Evolutionary conservation across 228 moss, liverwort and hornwort genomes (phyloP).

Genomic region (Sphagnum fallax): DNA sequence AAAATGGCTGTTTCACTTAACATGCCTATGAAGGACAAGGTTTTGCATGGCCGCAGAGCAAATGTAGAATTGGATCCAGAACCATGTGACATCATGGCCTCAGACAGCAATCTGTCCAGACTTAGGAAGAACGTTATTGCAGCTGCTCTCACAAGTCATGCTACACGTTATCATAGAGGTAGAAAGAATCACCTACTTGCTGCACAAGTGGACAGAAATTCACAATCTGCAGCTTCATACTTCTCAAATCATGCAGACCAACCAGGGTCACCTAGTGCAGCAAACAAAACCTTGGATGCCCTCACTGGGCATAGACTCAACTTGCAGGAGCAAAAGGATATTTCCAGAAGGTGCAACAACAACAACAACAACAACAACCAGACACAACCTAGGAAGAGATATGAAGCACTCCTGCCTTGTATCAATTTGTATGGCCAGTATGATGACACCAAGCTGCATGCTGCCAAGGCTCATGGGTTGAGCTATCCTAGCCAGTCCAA

Average conservation of each 20-base stretch:
- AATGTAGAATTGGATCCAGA: conserved; percentile 16
- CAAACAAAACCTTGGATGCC: conserved; percentile 4
- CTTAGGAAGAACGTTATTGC: neutral
- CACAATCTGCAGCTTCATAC: neutral
- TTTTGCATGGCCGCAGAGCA: conserved; percentile 59
- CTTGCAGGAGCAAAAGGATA: conserved; percentile 21
- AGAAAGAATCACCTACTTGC: conserved; percentile 40
- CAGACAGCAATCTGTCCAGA: conserved; percentile 16
- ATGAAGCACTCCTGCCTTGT: conserved; percentile 5
- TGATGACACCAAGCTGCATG: conserved; percentile 11
- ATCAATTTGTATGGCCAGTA: conserved; percentile 6
- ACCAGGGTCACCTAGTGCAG: conserved; percentile 14
- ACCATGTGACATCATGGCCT: conserved; percentile 5
- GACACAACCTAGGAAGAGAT: conserved; percentile 1
- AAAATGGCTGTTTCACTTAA: no score
- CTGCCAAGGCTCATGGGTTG: conserved; percentile 24
- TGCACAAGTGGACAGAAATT: conserved; percentile 22
- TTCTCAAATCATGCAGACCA: conserved; percentile 7
- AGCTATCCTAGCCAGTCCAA: conserved; percentile 28
- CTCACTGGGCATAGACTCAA: conserved; percentile 19
- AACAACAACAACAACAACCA: conserved; percentile 5
- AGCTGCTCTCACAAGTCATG: conserved; percentile 1
- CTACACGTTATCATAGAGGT: conserved; percentile 29
- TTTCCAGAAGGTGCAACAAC: conserved; percentile 5
- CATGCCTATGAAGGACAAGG: conserved; percentile 27